A percentile compares a stretch with the other conserved stretches of the same genome.
phyloP scores from a whole-genome alignment of 169 alveolate species.

The Plasmodium coatneyi region DNA sequence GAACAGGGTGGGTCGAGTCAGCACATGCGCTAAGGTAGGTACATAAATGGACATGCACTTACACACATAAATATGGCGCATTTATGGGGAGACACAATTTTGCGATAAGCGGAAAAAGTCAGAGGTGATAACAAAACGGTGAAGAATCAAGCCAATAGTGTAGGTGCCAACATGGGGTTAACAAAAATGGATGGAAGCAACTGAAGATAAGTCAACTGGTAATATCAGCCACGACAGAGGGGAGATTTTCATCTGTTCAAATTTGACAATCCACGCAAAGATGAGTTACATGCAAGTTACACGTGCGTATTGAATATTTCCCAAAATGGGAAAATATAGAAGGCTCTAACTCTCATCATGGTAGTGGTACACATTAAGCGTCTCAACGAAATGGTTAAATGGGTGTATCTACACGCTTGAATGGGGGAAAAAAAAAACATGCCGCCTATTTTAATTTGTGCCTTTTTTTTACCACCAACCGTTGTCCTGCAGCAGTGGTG shows the following conservation, averaged over 20 bases:
- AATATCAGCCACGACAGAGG: background rate
- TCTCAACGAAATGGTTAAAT: background rate
- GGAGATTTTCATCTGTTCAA: background rate
- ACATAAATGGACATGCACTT: conserved; percentile 5
- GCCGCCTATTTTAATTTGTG: background rate
- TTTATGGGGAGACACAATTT: background rate
- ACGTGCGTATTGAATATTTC: background rate
- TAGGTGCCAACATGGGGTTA: background rate
- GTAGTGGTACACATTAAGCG: background rate
- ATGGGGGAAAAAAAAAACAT: background rate
- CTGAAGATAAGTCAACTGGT: background rate
- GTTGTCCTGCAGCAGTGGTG: background rate
- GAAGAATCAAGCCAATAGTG: background rate
- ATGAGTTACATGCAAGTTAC: background rate
- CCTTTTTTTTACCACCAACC: background rate
- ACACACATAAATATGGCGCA: background rate
- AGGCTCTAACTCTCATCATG: background rate
- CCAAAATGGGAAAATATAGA: background rate
- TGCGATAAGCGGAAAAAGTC: background rate
- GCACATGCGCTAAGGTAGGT: background rate
- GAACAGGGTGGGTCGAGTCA: background rate
- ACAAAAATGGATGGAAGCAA: background rate
- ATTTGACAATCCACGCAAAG: background rate
- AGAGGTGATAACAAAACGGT: background rate
- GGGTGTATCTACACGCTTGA: conserved; percentile 28